Conservation (phyloP, 2,329 filamentous ascomycete genomes). For the Ophiocordyceps camponoti-leonardi region DNA sequence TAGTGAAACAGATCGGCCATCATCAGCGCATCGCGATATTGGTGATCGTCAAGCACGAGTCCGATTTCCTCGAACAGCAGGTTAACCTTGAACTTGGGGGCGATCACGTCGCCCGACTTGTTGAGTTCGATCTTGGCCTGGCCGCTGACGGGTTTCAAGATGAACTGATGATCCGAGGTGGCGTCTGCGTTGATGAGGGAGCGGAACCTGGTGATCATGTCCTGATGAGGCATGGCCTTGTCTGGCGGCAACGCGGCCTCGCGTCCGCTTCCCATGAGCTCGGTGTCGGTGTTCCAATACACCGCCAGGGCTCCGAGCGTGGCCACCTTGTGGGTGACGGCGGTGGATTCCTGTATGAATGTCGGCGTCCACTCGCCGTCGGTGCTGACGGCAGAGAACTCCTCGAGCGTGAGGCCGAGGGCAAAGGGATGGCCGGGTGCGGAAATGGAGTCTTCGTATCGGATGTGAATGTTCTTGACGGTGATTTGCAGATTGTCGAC, state of each 20-base stretch:
- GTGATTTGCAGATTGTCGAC: constrained; percentile 97
- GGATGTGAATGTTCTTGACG: constrained; percentile 95
- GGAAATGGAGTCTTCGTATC: constrained; percentile 95
- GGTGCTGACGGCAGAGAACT: constrained; percentile 94
- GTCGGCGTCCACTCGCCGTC: constrained; percentile 90
- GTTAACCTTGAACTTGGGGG: constrained; percentile 77
- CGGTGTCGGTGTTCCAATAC: constrained; percentile 95
- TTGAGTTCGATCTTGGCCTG: constrained; percentile 89
- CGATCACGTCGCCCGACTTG: constrained; percentile 67
- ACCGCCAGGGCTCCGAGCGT: constrained; percentile 78
- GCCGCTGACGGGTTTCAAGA: constrained; percentile 88
- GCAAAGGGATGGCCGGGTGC: constrained; percentile 91
- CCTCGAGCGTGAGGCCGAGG: constrained; percentile 77
- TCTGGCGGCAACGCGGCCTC: constrained; percentile 33
- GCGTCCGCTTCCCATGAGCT: constrained; percentile 65
- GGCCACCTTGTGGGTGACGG: constrained; percentile 82
- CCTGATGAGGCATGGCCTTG: constrained; percentile 50
- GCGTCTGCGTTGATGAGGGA: constrained; percentile 57
- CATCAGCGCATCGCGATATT: constrained; percentile 95
- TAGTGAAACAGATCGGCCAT: constrained; percentile 97
- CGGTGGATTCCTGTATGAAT: constrained; percentile 76
- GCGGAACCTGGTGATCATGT: constrained; percentile 62
- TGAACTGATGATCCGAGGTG: constrained; percentile 62
- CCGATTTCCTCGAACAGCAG: constrained; percentile 94
- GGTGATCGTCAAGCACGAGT: constrained; percentile 90